These are phyloP conservation scores for Filosporella fistucella DNA, from an alignment of 495 filamentous ascomycete species.

Conservation along the genomic window DNA sequence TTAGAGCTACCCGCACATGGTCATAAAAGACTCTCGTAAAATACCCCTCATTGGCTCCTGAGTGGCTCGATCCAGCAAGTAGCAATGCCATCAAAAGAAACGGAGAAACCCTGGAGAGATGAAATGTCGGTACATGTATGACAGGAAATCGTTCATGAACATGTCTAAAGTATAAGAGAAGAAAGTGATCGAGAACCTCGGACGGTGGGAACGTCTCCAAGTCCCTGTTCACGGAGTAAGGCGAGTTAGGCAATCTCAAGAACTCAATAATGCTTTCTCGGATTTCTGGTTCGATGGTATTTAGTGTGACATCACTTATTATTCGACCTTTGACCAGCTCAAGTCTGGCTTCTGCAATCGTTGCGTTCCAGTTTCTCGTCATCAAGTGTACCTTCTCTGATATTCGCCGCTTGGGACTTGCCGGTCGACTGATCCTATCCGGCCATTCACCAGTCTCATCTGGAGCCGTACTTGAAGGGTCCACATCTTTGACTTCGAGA, in stretches of 20 bases:
- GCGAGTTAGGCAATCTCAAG: background rate
- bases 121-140: background rate
- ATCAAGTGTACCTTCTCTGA: no score
- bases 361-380: no score
- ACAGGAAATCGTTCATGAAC: background rate
- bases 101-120: background rate
- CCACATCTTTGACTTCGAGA: background rate
- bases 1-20: background rate
- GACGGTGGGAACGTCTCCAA: background rate
- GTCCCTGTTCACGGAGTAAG: background rate
- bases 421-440: background rate
- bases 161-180: background rate
- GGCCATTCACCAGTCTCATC: background rate
- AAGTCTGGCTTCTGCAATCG: no score
- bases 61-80: background rate
- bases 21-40: background rate
- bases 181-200: background rate
- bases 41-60: background rate
- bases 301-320: no score
- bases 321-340: no score
- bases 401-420: no score
- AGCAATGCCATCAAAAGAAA: background rate
- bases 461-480: background rate
- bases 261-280: background rate
- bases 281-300: background rate